Conservation (phyloP, 2,329 filamentous ascomycete species). For the Orbilia blumenaviensis region DNA sequence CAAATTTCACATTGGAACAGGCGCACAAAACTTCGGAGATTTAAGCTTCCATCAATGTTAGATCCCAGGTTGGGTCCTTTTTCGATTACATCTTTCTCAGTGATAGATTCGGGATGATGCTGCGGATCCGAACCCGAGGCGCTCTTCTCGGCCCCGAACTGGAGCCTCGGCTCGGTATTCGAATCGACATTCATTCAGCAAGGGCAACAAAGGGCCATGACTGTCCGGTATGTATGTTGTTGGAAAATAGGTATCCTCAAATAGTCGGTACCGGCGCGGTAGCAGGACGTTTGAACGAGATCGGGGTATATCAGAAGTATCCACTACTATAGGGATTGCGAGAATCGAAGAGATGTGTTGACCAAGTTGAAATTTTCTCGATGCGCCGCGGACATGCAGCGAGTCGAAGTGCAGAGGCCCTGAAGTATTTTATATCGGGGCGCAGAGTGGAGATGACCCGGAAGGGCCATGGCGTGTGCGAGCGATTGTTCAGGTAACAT, state of each 20-base stretch:
- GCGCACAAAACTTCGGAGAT: slow-evolving; percentile 73
- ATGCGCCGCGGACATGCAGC: neutral
- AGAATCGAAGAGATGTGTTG: neutral
- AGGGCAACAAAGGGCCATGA: slow-evolving; percentile 8
- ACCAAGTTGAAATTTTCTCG: neutral
- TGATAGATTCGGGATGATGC: neutral
- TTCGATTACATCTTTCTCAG: neutral
- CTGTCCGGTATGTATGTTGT: neutral
- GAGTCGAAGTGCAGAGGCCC: neutral
- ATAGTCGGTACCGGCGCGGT: neutral
- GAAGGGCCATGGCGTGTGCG: neutral
- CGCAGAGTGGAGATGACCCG: neutral
- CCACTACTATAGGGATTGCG: too few relatives aligned
- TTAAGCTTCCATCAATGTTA: slow-evolving; percentile 64
- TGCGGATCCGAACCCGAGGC: neutral
- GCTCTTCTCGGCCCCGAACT: neutral
- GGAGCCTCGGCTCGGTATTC: slow-evolving; percentile 26
- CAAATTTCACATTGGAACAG: slow-evolving; percentile 81
- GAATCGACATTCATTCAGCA: slow-evolving; percentile 40
- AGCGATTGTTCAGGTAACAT: slow-evolving; percentile 10
- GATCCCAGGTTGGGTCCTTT: neutral
- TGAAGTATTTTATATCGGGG: neutral
- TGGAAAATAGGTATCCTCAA: neutral
- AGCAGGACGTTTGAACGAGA: neutral
- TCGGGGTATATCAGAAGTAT: too few relatives aligned